Evolutionary conservation across 2,329 filamentous ascomycete species (phyloP).

Genomic region (Neonectria coccinea): DNA sequence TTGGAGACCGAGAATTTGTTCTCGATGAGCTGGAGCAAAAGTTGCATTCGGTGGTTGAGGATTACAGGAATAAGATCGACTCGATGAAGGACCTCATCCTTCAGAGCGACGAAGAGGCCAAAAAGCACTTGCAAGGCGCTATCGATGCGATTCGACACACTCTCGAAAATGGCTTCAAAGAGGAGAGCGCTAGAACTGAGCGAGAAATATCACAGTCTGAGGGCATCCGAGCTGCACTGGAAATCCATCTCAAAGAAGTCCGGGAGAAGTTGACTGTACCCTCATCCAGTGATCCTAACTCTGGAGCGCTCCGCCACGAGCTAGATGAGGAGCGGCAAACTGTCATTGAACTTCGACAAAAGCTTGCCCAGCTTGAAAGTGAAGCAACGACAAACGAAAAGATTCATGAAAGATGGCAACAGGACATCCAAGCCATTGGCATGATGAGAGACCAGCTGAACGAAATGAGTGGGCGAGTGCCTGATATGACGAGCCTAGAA

Average conservation of each 20-base stretch:
- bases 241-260: slow-evolving; percentile 39
- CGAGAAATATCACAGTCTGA: slow-evolving; percentile 31
- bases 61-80: slow-evolving; percentile 38
- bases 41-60: slow-evolving; percentile 32
- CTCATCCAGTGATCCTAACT: background rate
- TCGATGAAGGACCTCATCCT: slow-evolving; percentile 23
- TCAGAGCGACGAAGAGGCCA: slow-evolving; percentile 28
- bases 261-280: slow-evolving; percentile 31
- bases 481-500: slow-evolving; percentile 43
- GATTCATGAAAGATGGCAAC: slow-evolving; percentile 44
- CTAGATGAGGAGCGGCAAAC: slow-evolving; percentile 31
- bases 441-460: slow-evolving; percentile 42
- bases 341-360: slow-evolving; percentile 29
- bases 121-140: slow-evolving; percentile 33
- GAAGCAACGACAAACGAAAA: slow-evolving; percentile 33
- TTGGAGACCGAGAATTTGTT: slow-evolving; percentile 37
- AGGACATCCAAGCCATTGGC: slow-evolving; percentile 46
- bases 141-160: slow-evolving; percentile 35
- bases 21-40: slow-evolving; percentile 40
- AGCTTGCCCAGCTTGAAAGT: slow-evolving; percentile 39
- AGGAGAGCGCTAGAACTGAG: slow-evolving; percentile 38
- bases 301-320: slow-evolving; percentile 19
- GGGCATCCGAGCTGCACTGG: slow-evolving; percentile 27
- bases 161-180: slow-evolving; percentile 41
- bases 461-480: slow-evolving; percentile 38